Evolutionary conservation across 495 filamentous ascomycete genomes (phyloP).

Genomic region (Choiromyces venosus): DNA sequence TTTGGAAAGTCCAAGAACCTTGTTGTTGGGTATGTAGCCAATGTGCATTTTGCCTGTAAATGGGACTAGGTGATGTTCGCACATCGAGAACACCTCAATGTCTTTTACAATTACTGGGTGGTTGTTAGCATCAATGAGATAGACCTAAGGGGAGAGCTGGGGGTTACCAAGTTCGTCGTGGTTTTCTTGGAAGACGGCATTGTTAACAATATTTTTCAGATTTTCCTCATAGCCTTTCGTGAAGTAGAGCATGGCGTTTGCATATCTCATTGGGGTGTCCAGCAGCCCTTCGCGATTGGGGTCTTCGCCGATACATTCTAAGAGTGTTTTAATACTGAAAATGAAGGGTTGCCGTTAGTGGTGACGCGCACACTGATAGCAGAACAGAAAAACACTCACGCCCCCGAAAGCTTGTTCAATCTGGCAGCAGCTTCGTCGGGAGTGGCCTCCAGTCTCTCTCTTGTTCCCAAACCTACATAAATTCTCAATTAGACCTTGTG

Average conservation of each 20-base stretch:
- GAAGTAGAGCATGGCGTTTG: conserved; percentile 95
- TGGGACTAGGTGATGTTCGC: conserved; percentile 96
- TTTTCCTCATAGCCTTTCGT: conserved; percentile 99
- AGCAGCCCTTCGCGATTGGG: conserved; percentile 83
- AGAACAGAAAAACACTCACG: conserved; percentile 41
- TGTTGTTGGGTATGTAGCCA: conserved; percentile 83
- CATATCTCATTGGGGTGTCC: conserved; percentile 83
- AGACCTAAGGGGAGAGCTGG: neutral
- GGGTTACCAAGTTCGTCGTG: conserved; percentile 64
- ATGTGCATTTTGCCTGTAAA: conserved; percentile 99
- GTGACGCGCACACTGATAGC: neutral
- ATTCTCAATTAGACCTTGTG: neutral
- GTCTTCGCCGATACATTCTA: conserved; percentile 96
- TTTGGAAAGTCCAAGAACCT: conserved; percentile 90
- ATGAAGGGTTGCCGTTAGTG: neutral
- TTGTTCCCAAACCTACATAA: conserved; percentile 64
- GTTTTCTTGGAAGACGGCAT: conserved; percentile 91
- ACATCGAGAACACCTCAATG: conserved; percentile 91
- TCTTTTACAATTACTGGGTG: conserved; percentile 84
- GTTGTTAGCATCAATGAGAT: neutral
- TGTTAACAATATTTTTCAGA: conserved; percentile 84
- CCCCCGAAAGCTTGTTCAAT: conserved; percentile 71
- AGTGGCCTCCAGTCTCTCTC: conserved; percentile 71
- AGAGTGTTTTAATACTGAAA: conserved; percentile 62
- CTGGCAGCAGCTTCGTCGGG: conserved; percentile 65